Conservation (phyloP, 2,329 filamentous ascomycete genomes). For the Hymenoscyphus albidus region DNA sequence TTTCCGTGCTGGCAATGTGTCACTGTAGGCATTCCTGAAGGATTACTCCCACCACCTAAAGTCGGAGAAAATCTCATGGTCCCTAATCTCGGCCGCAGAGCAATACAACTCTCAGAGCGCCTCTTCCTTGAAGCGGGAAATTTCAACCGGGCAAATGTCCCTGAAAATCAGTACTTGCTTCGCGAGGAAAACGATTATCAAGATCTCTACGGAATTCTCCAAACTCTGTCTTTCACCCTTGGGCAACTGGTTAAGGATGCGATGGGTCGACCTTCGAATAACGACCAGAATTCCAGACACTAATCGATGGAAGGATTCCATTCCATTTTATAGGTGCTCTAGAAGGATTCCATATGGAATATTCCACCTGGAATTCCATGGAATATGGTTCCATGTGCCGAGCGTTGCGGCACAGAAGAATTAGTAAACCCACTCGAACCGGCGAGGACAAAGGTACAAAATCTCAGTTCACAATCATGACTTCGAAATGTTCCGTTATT, state of each 20-base stretch:
- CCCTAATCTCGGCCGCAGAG: background rate
- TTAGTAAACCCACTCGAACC: no score
- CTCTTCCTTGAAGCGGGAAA: background rate
- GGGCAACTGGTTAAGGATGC: background rate
- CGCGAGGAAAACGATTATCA: background rate
- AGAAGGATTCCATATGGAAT: no score
- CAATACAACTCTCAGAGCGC: background rate
- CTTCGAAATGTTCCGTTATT: no score
- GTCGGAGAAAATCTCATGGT: background rate
- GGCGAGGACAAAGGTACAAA: no score
- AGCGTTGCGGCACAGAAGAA: no score
- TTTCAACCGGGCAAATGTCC: background rate
- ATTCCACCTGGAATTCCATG: no score
- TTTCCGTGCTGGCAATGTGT: background rate
- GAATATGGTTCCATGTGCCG: no score
- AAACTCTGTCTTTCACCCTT: background rate
- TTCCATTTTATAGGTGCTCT: no score
- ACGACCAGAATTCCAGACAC: no score
- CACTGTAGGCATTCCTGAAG: background rate
- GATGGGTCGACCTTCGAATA: background rate
- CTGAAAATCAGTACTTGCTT: background rate
- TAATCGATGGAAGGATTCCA: no score
- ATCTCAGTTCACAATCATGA: no score
- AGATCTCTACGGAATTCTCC: background rate
- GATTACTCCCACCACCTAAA: background rate